Evolutionary conservation across 2,329 filamentous ascomycete genomes (phyloP).

Genomic region (Trichoderma guizhouense): DNA sequence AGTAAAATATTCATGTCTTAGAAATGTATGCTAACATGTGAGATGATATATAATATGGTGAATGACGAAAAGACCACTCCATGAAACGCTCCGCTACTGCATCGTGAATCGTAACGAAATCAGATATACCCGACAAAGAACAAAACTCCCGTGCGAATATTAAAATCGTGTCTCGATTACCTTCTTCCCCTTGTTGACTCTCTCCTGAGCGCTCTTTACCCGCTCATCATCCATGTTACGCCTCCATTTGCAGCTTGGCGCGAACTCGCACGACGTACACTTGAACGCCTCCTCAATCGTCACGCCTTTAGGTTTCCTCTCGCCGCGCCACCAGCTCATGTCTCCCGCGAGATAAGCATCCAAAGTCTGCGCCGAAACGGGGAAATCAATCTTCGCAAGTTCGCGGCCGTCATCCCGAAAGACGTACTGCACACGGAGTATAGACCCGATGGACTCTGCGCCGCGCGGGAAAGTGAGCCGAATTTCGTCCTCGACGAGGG

Average conservation of each 20-base stretch:
- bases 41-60: neutral
- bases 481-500: constrained; percentile 46
- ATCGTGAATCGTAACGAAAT: neutral
- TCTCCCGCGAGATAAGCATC: constrained; percentile 64
- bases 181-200: constrained; percentile 22
- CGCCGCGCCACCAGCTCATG: constrained; percentile 85
- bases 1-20: neutral
- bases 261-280: constrained; percentile 81
- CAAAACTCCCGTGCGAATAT: neutral
- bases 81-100: neutral
- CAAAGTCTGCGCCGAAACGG: constrained; percentile 63
- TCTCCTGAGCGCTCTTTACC: constrained; percentile 27
- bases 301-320: constrained; percentile 70
- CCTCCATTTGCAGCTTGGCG: constrained; percentile 74
- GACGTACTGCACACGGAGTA: constrained; percentile 54
- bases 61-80: neutral
- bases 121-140: neutral
- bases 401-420: constrained; percentile 50
- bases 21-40: neutral
- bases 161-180: constrained; percentile 13
- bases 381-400: constrained; percentile 57
- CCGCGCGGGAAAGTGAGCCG: constrained; percentile 51
- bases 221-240: constrained; percentile 61
- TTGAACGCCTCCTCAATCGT: constrained; percentile 84
- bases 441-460: constrained; percentile 44